Percentiles rank a stretch among this genome's conserved stretches.
These are phyloP conservation scores for Glycine tomentella DNA, from an alignment of 306 rosid genomes.

Conservation along the genomic window DNA sequence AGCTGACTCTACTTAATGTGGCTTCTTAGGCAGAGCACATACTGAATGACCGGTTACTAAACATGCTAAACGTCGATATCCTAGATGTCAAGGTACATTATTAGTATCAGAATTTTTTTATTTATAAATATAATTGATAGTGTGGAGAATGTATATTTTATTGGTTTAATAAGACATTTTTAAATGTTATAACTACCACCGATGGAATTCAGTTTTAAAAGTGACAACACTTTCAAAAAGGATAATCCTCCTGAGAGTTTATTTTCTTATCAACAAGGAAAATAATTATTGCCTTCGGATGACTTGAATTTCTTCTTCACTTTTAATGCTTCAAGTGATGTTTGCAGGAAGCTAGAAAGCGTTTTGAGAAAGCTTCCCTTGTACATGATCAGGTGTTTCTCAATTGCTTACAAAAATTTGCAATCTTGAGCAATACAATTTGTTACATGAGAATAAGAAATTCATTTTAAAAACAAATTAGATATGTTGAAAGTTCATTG, in stretches of 20 bases:
- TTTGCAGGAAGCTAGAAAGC: slow-evolving; percentile 84
- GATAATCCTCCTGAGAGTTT: slow-evolving; percentile 17
- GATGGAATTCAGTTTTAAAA: slow-evolving; percentile 4
- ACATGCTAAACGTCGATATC: slow-evolving; percentile 73
- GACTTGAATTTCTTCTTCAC: not conserved
- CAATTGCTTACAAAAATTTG: slow-evolving; percentile 27
- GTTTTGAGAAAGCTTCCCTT: slow-evolving; percentile 80
- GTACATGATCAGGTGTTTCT: slow-evolving; percentile 73
- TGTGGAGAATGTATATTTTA: not conserved
- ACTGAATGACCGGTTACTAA: slow-evolving; percentile 68
- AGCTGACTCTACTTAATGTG: slow-evolving; percentile 43
- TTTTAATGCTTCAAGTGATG: slow-evolving; percentile 44
- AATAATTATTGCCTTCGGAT: slow-evolving; percentile 24
- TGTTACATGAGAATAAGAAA: not conserved
- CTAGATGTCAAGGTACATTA: slow-evolving; percentile 71
- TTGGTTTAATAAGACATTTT: too few species aligned
- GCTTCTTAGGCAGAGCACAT: slow-evolving; percentile 73
- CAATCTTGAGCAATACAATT: not conserved
- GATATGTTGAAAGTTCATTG: slow-evolving; percentile 14
- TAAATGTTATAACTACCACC: not conserved
- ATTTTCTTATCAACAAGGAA: slow-evolving; percentile 10
- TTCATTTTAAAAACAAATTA: slow-evolving; percentile 21
- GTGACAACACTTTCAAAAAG: slow-evolving; percentile 9
- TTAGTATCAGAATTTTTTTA: slow-evolving; percentile 4
- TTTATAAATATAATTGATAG: not conserved